These are phyloP conservation scores for Neurospora terricola DNA, from an alignment of 495 filamentous ascomycete genomes.

Conservation along the genomic window DNA sequence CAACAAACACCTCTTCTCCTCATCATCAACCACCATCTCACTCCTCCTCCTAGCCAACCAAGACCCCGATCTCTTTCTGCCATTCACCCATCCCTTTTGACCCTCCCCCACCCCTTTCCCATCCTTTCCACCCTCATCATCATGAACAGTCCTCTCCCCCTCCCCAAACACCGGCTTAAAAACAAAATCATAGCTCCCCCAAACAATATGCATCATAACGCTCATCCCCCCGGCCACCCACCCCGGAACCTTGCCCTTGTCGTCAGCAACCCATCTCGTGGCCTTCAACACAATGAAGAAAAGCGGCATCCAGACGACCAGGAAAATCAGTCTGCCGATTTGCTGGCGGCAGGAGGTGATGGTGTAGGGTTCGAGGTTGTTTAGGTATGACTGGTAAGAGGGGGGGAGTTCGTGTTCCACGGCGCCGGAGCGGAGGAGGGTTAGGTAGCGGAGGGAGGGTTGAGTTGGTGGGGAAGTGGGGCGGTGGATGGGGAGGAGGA, in stretches of 20 bases:
- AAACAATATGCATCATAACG: slow-evolving; percentile 46
- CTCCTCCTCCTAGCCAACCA: not conserved
- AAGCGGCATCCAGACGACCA: slow-evolving; percentile 49
- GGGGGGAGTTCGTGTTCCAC: slow-evolving; percentile 64
- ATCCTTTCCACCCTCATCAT: slow-evolving; percentile 7
- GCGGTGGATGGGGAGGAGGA: slow-evolving; percentile 35
- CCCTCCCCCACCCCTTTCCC: not conserved
- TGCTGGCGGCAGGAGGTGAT: slow-evolving; percentile 56
- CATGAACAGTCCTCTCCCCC: slow-evolving; percentile 63
- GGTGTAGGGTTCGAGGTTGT: slow-evolving; percentile 54
- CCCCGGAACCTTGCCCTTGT: slow-evolving; percentile 52
- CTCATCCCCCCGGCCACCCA: slow-evolving; percentile 51
- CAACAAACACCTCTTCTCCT: slow-evolving; percentile 17
- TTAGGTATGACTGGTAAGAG: slow-evolving; percentile 63
- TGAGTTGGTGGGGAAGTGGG: slow-evolving; percentile 64
- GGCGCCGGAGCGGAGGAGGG: slow-evolving; percentile 66
- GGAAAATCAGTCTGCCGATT: slow-evolving; percentile 52
- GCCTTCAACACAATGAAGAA: slow-evolving; percentile 41
- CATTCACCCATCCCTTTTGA: not conserved
- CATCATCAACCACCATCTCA: slow-evolving; percentile 8
- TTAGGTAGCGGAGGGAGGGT: slow-evolving; percentile 72
- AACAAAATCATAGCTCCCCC: slow-evolving; percentile 64
- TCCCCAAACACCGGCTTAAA: slow-evolving; percentile 69
- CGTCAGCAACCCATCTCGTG: slow-evolving; percentile 29
- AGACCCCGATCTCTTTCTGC: not conserved